These are phyloP conservation scores for Quercus parvula DNA, from an alignment of 306 rosid genomes.

Conservation along the genomic window DNA sequence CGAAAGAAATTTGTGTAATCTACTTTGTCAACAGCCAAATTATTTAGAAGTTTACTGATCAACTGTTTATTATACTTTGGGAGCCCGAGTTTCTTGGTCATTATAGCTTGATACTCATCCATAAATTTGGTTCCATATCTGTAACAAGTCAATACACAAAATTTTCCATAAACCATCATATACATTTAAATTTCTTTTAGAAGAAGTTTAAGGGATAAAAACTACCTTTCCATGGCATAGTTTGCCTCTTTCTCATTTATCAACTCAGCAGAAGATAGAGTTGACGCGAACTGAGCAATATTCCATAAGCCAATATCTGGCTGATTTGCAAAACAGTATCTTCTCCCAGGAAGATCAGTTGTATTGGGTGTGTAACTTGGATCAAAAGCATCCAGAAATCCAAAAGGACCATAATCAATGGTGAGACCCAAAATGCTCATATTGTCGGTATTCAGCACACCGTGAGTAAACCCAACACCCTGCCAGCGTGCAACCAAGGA, in stretches of 20 bases:
- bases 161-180: conserved; percentile 15
- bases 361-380: conserved; percentile 94
- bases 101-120: conserved; percentile 93
- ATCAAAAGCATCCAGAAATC: conserved; percentile 99
- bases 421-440: conserved; percentile 99
- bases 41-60: conserved; percentile 80
- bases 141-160: conserved; percentile 23
- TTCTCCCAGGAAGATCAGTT: conserved; percentile 97
- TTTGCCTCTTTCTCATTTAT: conserved; percentile 88
- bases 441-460: conserved; percentile 97
- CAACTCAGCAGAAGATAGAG: conserved; percentile 69
- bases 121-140: conserved; percentile 92
- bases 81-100: conserved; percentile 95
- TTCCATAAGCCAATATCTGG: conserved; percentile 98
- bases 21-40: conserved; percentile 97
- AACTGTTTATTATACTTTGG: conserved; percentile 87
- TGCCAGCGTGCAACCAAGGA: conserved; percentile 93
- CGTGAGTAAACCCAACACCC: conserved; percentile 98
- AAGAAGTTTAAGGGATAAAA: conserved; percentile 11
- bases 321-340: conserved; percentile 98
- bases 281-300: conserved; percentile 70
- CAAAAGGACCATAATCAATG: conserved; percentile 96
- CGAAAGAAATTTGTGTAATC: conserved; percentile 97
- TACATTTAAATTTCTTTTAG: not conserved
- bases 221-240: conserved; percentile 95